Evolutionary conservation across 306 rosid genomes (phyloP).

Genomic region (Prunus mira): DNA sequence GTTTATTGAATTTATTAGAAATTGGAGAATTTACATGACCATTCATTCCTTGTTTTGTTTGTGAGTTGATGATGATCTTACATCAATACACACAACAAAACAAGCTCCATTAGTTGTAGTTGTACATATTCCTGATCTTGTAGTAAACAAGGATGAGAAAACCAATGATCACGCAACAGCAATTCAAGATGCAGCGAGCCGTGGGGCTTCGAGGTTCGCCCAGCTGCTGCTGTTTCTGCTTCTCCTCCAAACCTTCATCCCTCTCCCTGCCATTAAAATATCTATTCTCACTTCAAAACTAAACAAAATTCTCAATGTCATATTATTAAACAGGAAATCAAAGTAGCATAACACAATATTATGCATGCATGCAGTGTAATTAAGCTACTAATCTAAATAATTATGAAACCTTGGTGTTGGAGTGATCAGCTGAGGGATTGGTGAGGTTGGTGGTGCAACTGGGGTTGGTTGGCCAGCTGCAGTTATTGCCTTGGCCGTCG

Average conservation of each 20-base stretch:
- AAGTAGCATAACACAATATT: too few relatives aligned
- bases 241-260: conserved; percentile 14
- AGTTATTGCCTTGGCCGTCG: conserved; percentile 5
- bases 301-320: too few relatives aligned
- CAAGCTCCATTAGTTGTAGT: too few relatives aligned
- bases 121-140: conserved; percentile 9
- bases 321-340: too few relatives aligned
- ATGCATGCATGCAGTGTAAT: too few relatives aligned
- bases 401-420: not conserved
- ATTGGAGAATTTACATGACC: not conserved
- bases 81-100: not conserved
- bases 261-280: conserved; percentile 25
- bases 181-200: conserved; percentile 23
- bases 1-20: not conserved
- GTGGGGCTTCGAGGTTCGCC: conserved; percentile 1
- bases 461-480: conserved; percentile 21
- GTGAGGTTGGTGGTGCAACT: conserved; percentile 8
- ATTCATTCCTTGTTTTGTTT: too few relatives aligned
- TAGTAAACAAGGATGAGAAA: conserved; percentile 27
- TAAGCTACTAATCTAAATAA: too few relatives aligned
- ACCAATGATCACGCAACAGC: conserved; percentile 38
- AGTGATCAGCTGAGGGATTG: not conserved
- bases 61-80: not conserved
- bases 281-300: not conserved
- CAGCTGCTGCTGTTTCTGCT: conserved; percentile 17